These are phyloP conservation scores for Kwoniella heveanensis DNA, from an alignment of 768 basidiomycete species.

Conservation along the genomic window DNA sequence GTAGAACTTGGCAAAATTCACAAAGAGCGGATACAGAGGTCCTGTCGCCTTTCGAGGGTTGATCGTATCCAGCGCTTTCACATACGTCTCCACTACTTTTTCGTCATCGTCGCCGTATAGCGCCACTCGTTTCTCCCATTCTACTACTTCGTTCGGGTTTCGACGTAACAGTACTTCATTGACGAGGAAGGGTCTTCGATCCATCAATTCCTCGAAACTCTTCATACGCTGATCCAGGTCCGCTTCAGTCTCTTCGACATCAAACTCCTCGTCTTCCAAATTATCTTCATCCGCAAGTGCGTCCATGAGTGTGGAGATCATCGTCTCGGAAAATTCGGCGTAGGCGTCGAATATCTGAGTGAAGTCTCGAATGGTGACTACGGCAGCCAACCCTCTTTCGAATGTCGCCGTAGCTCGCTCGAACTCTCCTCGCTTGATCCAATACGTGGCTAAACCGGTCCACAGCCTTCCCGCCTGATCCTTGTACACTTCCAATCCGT, in stretches of 20 bases:
- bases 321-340: conserved; percentile 86
- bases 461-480: conserved; percentile 96
- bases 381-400: conserved; percentile 77
- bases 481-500: conserved; percentile 86
- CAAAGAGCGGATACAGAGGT: conserved; percentile 82
- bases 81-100: conserved; percentile 93
- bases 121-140: conserved; percentile 98
- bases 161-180: conserved; percentile 91
- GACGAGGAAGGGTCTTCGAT: conserved; percentile 89
- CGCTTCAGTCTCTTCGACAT: conserved; percentile 66
- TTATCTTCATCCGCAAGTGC: conserved; percentile 76
- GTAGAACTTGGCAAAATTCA: conserved; percentile 97
- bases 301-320: conserved; percentile 88
- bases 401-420: conserved; percentile 83
- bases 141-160: conserved; percentile 97
- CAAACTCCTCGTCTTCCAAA: conserved; percentile 71
- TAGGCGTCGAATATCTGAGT: conserved; percentile 97
- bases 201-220: conserved; percentile 90
- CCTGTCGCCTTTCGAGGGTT: conserved; percentile 85
- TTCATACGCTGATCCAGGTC: conserved; percentile 88
- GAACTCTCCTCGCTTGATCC: conserved; percentile 97
- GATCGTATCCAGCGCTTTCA: conserved; percentile 81
- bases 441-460: conserved; percentile 95
- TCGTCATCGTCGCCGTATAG: conserved; percentile 91
- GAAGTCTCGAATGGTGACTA: conserved; percentile 93